Evolutionary conservation across 257 asterid genomes (phyloP).

Genomic region (Primulina eburnea): DNA sequence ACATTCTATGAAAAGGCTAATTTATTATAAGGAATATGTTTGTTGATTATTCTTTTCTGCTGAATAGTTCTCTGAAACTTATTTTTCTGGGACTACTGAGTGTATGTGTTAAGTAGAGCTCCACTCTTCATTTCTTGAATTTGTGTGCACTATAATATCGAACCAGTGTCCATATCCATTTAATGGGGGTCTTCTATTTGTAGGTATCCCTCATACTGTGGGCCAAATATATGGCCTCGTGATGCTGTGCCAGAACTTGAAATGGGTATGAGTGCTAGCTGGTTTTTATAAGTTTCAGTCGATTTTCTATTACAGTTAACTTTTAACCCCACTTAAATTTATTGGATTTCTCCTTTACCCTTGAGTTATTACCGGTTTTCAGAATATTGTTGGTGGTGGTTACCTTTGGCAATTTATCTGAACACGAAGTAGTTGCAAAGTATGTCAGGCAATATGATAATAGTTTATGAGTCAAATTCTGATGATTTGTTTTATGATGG

Average conservation of each 20-base stretch:
- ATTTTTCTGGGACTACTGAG: neutral
- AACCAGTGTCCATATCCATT: slow-evolving; percentile 8
- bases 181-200: slow-evolving; percentile 20
- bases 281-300: slow-evolving; percentile 13
- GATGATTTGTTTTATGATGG: slow-evolving; percentile 6
- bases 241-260: slow-evolving; percentile 79
- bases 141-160: slow-evolving; percentile 1
- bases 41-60: neutral
- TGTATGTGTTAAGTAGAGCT: neutral
- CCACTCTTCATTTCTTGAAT: slow-evolving; percentile 12
- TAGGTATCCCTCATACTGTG: slow-evolving; percentile 91
- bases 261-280: slow-evolving; percentile 43
- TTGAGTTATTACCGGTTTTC: neutral
- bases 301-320: neutral
- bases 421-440: slow-evolving; percentile 4
- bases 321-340: slow-evolving; percentile 12
- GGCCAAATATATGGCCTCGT: slow-evolving; percentile 79
- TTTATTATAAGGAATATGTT: neutral
- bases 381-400: slow-evolving; percentile 1
- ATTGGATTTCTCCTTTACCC: slow-evolving; percentile 5
- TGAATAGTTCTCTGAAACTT: slow-evolving; percentile 14
- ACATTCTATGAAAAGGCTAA: neutral
- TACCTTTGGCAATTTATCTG: slow-evolving; percentile 8
- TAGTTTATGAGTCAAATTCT: slow-evolving; percentile 6
- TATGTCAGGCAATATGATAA: neutral